Base-by-base conservation (phyloP, 2,329 filamentous ascomycete species). In the Daldinia eschscholtzii region DNA sequence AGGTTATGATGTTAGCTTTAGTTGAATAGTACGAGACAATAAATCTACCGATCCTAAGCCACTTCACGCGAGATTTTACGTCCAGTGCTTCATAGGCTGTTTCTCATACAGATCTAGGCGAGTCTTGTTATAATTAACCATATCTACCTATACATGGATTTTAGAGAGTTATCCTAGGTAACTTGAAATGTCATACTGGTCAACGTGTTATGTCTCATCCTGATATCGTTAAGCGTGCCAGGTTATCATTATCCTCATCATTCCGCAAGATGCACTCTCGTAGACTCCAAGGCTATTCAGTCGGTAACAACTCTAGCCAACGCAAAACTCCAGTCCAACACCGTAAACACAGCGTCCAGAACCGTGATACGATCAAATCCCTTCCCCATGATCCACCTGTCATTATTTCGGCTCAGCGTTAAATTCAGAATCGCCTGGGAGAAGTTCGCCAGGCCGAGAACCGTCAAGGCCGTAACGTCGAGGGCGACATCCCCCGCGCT, bases 311-410 rank as follows among this genome's bases (percentile, higher is more conserved):
- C 26, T 15, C 46, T 52, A 18, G 46, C 46, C 15, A 33, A 6
- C 13, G 46, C 26, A 52, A 52, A 52, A 7, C 46, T n/a, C 46
- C 46, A 61, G 33, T 61, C 59, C 33, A 61, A 20, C 33, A 61
- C 39, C 2, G 56, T 59, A 37, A 59, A 59, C 23, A 59, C 9
- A 4, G 70, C 71, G 50, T 77, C 74, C 23, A 74, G 48, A 4
- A 75, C 71, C 10, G 73, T 75, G 46, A 75, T 76, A 6, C 65
- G 55, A 35, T 76, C 75, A 2, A 74, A 62, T 6, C 75, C 75
- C 44, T 67, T 76, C 46, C 74, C 75, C 72, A 76, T 75, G 48
- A 76, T 75, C 74, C 72, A 76, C 13, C 75, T 61, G 15, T 73
- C 68, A 2, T 39, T 62, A 15, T 50, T 33, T 6, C 65, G 52